Percentiles rank a stretch among this genome's conserved stretches.
Conservation (phyloP, 805 yeast genomes). For the Debaryomyces tyrocola region DNA sequence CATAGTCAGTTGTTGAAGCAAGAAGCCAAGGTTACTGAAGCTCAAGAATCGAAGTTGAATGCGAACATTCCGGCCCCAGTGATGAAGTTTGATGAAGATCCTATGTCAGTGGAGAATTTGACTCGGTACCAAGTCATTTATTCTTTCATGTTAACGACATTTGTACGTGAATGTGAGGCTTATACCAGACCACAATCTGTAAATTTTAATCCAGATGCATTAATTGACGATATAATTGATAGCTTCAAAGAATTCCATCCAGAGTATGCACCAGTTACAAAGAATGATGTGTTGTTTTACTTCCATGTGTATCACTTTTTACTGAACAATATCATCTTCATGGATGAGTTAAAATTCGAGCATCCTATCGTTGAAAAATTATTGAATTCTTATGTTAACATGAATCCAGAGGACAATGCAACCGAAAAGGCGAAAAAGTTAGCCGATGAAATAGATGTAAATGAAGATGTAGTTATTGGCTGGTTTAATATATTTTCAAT, state of each 20-base stretch:
- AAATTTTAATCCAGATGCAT: slow-evolving; percentile 16
- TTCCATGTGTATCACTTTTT: slow-evolving; percentile 30
- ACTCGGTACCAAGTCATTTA: slow-evolving; percentile 15
- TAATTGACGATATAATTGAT: slow-evolving; percentile 20
- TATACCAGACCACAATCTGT: slow-evolving; percentile 7
- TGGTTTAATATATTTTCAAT: slow-evolving; percentile 34
- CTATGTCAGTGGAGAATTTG: slow-evolving; percentile 16
- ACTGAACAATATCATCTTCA: slow-evolving; percentile 22
- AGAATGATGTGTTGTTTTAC: slow-evolving; percentile 23
- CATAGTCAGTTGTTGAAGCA: slow-evolving; percentile 21
- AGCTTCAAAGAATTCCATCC: slow-evolving; percentile 21
- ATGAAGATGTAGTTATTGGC: slow-evolving; percentile 13
- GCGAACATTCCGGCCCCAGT: slow-evolving; percentile 14
- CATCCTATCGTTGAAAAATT: slow-evolving; percentile 23
- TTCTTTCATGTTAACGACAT: slow-evolving; percentile 22
- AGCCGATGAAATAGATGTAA: slow-evolving; percentile 13
- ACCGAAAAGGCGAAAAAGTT: slow-evolving; percentile 6
- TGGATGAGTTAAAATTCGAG: slow-evolving; percentile 27
- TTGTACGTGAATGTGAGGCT: slow-evolving; percentile 22
- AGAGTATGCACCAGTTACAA: slow-evolving; percentile 18
- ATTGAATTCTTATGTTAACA: slow-evolving; percentile 13
- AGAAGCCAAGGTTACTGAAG: slow-evolving; percentile 20
- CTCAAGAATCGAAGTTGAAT: slow-evolving; percentile 14
- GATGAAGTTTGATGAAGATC: slow-evolving; percentile 17
- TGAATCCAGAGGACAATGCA: slow-evolving; percentile 15